Evolutionary conservation across 2,329 filamentous ascomycete genomes (phyloP).

Genomic region (Talaromyces sp.): DNA sequence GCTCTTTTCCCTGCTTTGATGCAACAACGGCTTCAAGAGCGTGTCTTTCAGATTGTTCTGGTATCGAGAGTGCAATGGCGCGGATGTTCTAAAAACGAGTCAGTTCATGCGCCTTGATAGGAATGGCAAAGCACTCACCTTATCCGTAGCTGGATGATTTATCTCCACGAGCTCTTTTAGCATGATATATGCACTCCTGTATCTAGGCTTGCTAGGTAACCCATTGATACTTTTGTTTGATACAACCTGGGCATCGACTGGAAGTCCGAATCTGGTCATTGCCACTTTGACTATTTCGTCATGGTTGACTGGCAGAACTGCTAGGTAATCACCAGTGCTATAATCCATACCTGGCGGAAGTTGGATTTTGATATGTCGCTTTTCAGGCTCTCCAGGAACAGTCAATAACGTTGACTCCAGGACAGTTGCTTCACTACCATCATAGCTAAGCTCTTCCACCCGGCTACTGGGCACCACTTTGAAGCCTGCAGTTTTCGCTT

Average conservation of each 20-base stretch:
- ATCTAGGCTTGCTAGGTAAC: background rate
- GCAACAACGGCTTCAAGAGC: background rate
- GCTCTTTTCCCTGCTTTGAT: background rate
- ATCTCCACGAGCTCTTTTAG: background rate
- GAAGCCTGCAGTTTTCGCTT: background rate
- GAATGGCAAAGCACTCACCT: background rate
- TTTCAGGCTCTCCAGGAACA: background rate
- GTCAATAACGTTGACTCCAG: background rate
- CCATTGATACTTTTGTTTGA: background rate
- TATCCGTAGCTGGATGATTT: background rate
- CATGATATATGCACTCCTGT: background rate
- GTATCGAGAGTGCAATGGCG: background rate
- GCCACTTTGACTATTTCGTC: conserved; percentile 54
- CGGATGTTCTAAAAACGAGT: background rate
- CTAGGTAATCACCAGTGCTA: conserved; percentile 65
- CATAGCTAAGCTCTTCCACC: background rate
- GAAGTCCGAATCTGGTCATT: conserved; percentile 29
- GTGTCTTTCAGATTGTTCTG: background rate
- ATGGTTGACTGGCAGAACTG: conserved; percentile 63
- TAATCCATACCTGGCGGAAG: conserved; percentile 60
- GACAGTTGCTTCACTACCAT: background rate
- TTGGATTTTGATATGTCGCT: conserved; percentile 58
- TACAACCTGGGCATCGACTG: background rate
- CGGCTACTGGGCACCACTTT: background rate
- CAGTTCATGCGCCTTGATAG: background rate